Evolutionary conservation across 495 filamentous ascomycete genomes (phyloP), one percentile per base, ranked within the genome.

Genomic region (Penicillium cataractarum): DNA sequence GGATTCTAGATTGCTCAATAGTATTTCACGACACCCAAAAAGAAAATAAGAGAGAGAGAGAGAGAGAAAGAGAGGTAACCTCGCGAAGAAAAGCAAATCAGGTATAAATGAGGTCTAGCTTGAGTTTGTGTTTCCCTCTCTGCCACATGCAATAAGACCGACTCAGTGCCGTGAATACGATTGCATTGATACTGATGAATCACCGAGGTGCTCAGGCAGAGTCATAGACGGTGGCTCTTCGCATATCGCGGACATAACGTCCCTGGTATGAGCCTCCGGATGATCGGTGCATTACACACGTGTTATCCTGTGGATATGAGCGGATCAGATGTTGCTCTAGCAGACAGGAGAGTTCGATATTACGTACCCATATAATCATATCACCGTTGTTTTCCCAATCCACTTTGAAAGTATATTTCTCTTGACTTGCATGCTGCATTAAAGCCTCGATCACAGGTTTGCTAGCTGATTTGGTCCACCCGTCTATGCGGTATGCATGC

Each of bases 401-500:
- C 9, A 86, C 76, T 13, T 70, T 74, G 5, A 82, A 35, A 0
- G 71, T 71, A 67, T 83, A 82, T 58, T 82, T 81, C 0, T 79
- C 73, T 70, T 82, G 79, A n/a, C 76, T 82, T 4, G 74, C 74
- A 57, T 83, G 81, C 8, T 64, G 61, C 44, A 79, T 10, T 37
- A 81, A 31, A 88, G 67, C 9, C 52, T 37, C 33, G 33, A 37
- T 37, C 33, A 37, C 33, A 37, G 33, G 33, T 37, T 37, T 37
- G 33, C 33, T 37, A 37, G 33, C 33, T 37, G 33, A 37, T 12
- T 37, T 37, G 60, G 37, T 78, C 71, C 0, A 85, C 62, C 77
- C 80, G 56, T 88, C 84, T 51, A 87, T 75, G 60, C 85, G 83
- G 61, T 86, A 81, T 42, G 80, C 56, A 71, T 88, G 82, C 13